These are phyloP conservation scores for Stachybotrys chartarum DNA, from an alignment of 2,329 filamentous ascomycete species.

Conservation along the genomic window DNA sequence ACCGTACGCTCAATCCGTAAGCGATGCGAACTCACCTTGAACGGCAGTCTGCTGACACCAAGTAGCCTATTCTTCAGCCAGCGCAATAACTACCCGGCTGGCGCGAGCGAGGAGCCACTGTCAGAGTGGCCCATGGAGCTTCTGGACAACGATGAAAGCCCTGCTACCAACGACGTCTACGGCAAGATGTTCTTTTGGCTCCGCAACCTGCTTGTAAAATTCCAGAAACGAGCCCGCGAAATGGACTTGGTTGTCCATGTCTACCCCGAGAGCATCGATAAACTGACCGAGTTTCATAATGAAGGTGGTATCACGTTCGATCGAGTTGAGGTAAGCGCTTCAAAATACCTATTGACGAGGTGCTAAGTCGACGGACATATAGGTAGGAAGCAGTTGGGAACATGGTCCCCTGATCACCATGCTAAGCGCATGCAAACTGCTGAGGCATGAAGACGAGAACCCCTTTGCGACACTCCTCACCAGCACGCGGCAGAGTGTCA, in stretches of 20 bases:
- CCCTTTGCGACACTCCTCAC: slow-evolving; percentile 15
- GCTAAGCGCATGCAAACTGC: too few relatives aligned
- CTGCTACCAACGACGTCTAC: slow-evolving; percentile 16
- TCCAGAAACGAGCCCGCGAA: slow-evolving; percentile 8
- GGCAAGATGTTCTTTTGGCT: slow-evolving; percentile 21
- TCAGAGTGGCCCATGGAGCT: slow-evolving; percentile 19
- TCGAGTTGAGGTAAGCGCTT: slow-evolving; percentile 9
- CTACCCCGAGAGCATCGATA: neutral
- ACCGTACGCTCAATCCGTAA: slow-evolving; percentile 13
- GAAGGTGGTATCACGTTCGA: slow-evolving; percentile 3
- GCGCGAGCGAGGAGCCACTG: slow-evolving; percentile 14
- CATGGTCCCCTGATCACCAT: too few relatives aligned
- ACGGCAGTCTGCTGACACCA: slow-evolving; percentile 2
- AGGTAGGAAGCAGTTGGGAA: too few relatives aligned
- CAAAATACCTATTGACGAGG: too few relatives aligned
- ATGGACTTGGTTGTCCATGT: slow-evolving; percentile 5
- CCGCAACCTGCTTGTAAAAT: slow-evolving; percentile 9
- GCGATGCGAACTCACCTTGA: too few relatives aligned
- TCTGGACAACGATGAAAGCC: slow-evolving; percentile 9
- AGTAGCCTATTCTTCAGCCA: slow-evolving; percentile 10
- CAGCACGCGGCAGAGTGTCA: slow-evolving; percentile 8
- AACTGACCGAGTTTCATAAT: neutral
- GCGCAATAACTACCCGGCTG: neutral
- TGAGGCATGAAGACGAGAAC: slow-evolving; percentile 15
- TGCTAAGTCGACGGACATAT: too few relatives aligned